Base-by-base conservation (phyloP, 2,329 filamentous ascomycete species). In the Aureobasidium sp. region DNA sequence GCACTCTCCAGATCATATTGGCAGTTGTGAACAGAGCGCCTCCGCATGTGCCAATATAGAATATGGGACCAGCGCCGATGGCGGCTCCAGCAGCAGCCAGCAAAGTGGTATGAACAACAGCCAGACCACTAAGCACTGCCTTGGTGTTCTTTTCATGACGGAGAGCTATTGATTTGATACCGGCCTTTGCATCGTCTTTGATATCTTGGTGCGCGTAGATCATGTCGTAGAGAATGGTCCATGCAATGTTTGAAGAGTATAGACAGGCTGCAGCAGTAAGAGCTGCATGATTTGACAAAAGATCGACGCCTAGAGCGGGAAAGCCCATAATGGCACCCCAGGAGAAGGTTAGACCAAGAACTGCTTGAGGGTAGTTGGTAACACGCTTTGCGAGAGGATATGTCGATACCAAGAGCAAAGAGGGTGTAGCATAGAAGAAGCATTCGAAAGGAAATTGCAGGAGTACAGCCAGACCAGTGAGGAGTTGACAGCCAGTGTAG, bases 151-250 rank as follows among this genome's bases (percentile, higher is more conserved):
- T 80, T 65, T 89, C 87, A 68, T 95, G 90, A 71, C 88, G 87
- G 42, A 95, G 78, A 1, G 89, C 91, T 68, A 95, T 94, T 70
- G 87, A 90, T 78, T 93, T 95, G 76, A 96, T 94, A 9, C 91
- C 91, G 0, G 87, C 90, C 73, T 91, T 91, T 64, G 81, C 85
- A 70, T 96, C 91, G 68, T 96, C 90, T 70, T 87, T 87, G 73
- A 93, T 88, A 69, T 96, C 91, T 86, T 94, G 93, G 72, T 95
- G 91, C 15, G 91, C 91, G 73, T 96, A 96, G 36, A 96, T 91
- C 85, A 94, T 95, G 73, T 96, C 91, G 73, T 95, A 96, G 42
- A 95, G 76, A 29, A 95, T 80, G 0, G 90, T 95, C 91, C 91
- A 96, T 3, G 89, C 86, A 27, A 94, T 80, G 68, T 91, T 94